Conservation (phyloP, 2,329 filamentous ascomycete genomes). For the Chrysoporthe austroafricana region DNA sequence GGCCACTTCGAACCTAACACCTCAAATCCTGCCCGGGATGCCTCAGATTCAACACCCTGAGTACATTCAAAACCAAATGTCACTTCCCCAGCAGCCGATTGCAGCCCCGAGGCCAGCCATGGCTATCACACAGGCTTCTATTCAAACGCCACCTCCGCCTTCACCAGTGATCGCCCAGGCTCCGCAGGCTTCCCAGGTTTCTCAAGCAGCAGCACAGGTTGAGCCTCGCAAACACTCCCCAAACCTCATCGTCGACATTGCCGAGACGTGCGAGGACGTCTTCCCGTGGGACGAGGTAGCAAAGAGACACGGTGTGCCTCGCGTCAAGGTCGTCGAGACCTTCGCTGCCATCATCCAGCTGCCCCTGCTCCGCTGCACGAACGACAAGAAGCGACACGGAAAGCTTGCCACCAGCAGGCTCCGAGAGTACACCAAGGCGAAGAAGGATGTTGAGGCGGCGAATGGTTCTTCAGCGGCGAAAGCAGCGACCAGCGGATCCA, state of each 20-base stretch:
- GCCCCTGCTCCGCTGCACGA: slow-evolving; percentile 50
- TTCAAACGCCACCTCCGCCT: slow-evolving; percentile 6
- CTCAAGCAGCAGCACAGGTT: slow-evolving; percentile 31
- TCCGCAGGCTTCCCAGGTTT: slow-evolving; percentile 21
- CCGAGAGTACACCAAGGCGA: slow-evolving; percentile 48
- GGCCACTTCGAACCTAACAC: background rate
- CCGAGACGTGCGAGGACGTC: slow-evolving; percentile 50
- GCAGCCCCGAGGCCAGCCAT: slow-evolving; percentile 3
- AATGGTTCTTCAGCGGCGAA: background rate
- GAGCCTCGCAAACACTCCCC: slow-evolving; percentile 41
- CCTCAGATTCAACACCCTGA: slow-evolving; percentile 3
- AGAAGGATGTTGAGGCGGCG: slow-evolving; percentile 34
- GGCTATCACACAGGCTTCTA: slow-evolving; percentile 1
- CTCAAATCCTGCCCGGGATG: background rate
- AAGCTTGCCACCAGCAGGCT: slow-evolving; percentile 46
- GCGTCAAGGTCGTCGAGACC: slow-evolving; percentile 50
- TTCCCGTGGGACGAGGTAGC: slow-evolving; percentile 53
- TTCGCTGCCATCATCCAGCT: slow-evolving; percentile 54
- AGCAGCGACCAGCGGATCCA: background rate
- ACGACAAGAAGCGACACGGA: slow-evolving; percentile 47
- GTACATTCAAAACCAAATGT: slow-evolving; percentile 2
- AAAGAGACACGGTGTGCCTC: slow-evolving; percentile 46
- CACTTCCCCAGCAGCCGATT: slow-evolving; percentile 9
- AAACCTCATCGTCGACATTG: slow-evolving; percentile 52
- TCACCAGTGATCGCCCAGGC: slow-evolving; percentile 1